Conservation (phyloP, 169 alveolate genomes). For the Cryptosporidium sp. region DNA sequence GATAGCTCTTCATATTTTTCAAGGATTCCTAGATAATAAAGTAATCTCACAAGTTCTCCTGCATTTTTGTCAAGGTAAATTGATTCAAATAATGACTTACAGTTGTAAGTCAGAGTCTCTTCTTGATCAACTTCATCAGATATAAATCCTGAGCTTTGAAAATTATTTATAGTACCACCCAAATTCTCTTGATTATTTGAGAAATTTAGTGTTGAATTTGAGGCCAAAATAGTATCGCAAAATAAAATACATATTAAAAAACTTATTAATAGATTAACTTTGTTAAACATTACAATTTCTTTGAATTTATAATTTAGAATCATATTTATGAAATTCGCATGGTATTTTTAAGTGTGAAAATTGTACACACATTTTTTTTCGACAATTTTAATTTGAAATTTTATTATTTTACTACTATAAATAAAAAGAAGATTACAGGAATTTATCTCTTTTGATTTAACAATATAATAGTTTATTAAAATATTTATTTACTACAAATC, state of each 20-base stretch:
- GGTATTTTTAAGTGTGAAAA: slow-evolving; percentile 1
- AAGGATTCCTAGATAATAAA: background rate
- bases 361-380: background rate
- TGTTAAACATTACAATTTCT: background rate
- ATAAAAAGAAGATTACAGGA: background rate
- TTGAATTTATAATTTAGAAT: background rate
- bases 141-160: background rate
- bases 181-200: background rate
- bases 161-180: background rate
- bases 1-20: slow-evolving; percentile 24
- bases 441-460: no score
- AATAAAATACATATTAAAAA: background rate
- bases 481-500: no score
- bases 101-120: background rate
- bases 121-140: background rate
- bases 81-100: slow-evolving; percentile 47
- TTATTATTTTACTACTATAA: no score
- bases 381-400: no score
- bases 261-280: background rate
- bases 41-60: background rate
- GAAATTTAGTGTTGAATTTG: background rate
- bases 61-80: slow-evolving; percentile 46
- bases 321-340: background rate
- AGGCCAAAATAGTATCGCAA: background rate
- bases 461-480: no score